Evolutionary conservation across 208 protist species (phyloP), one percentile per base, ranked within the genome.

Genomic region (Leptomonas seymouri): DNA sequence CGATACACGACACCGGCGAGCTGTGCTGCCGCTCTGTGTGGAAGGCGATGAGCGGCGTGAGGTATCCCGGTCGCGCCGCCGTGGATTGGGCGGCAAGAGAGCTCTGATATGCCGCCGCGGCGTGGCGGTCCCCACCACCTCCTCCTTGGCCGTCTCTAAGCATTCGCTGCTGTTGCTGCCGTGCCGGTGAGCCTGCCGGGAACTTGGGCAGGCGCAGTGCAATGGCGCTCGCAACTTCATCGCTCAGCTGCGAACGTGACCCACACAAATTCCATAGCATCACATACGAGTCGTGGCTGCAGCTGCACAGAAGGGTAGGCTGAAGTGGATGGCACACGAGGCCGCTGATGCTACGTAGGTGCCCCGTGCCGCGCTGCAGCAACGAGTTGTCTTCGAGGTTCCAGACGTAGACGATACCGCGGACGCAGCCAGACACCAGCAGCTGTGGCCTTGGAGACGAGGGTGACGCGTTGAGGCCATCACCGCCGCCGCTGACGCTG

Each of bases 331-430:
- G 87, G 55, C 74, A 86, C 18, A 78, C 64, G 23, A 97, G 65
- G 30, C 71, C 64, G 41, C 74, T 90, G 64, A 97, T 73, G 45
- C 64, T 48, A 11, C 89, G 87, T 30, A 80, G 64, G 69, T 97
- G 90, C 14, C 61, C 65, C 12, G 48, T 62, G 25, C 84, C 80
- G 15, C 82, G 63, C 61, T 89, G 86, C 45, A 94, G 74, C 28
- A 91, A 76, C 2, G 85, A 80, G 61, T 78, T 84, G 57, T 93
- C 90, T 23, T 86, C 68, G 12, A 91, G 50, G 57, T 71, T 85
- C 92, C 93, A 98, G 2, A 97, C 76, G 18, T 95, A 93, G 15
- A 98, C 61, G 16, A 93, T 82, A 7, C 95, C 93, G 41, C 95
- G 84, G 45, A 91, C 91, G 44, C 93, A 93, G 21, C 94, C 98